phyloP scores from a whole-genome alignment of 1,284 basidiomycete genomes.

The Testicularia cyperi region DNA sequence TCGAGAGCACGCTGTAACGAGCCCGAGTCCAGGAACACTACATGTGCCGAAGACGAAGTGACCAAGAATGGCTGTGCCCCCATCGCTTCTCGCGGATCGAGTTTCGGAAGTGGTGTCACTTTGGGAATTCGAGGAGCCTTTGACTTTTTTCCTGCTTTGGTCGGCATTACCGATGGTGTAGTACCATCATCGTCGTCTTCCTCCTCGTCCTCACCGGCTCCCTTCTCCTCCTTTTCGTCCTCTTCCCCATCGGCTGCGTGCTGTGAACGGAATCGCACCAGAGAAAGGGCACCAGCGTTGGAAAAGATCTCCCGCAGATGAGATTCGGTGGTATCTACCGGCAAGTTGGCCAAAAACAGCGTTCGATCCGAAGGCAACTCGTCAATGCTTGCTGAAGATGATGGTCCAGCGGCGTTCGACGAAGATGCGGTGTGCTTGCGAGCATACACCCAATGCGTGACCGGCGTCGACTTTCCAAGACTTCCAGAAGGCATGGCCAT shows the following conservation, averaged over 20 bases:
- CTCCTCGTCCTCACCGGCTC: conserved; percentile 14
- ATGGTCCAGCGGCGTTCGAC: conserved; percentile 1
- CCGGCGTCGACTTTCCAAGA: background rate
- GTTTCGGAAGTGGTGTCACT: conserved; percentile 22
- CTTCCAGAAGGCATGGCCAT: conserved; percentile 1
- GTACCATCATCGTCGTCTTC: conserved; percentile 9
- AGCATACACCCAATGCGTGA: conserved; percentile 27
- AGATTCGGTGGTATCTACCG: conserved; percentile 44
- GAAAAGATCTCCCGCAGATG: conserved; percentile 44
- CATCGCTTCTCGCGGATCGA: conserved; percentile 21
- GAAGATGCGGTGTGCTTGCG: conserved; percentile 10
- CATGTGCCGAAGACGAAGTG: conserved; percentile 42
- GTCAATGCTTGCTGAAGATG: conserved; percentile 1
- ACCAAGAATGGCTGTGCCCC: conserved; percentile 19
- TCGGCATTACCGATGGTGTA: conserved; percentile 1
- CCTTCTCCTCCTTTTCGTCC: conserved; percentile 33
- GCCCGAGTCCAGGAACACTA: conserved; percentile 50
- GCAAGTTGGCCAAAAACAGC: conserved; percentile 55
- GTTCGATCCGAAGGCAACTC: conserved; percentile 39
- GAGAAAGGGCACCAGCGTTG: conserved; percentile 43
- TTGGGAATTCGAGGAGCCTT: conserved; percentile 11
- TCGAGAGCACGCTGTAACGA: conserved; percentile 40
- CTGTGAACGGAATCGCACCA: conserved; percentile 20
- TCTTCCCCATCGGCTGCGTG: conserved; percentile 2
- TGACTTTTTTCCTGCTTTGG: background rate